These are phyloP conservation scores for Hypoxylon sp. DNA, from an alignment of 2,329 filamentous ascomycete genomes.

Conservation along the genomic window DNA sequence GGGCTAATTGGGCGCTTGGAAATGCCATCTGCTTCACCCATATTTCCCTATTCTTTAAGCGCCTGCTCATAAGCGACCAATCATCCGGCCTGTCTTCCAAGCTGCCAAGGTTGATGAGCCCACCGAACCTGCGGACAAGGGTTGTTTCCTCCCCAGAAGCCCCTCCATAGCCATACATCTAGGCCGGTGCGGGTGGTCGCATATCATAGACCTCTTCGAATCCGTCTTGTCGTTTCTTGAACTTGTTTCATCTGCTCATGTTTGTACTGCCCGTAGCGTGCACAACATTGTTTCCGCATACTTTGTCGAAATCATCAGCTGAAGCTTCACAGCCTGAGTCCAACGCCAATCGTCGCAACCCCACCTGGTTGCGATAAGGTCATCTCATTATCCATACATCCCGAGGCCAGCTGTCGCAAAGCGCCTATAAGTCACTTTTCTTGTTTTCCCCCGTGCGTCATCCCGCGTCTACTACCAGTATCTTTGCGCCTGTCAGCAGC, in stretches of 20 bases:
- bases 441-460: slow-evolving; percentile 45
- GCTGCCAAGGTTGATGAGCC: slow-evolving; percentile 47
- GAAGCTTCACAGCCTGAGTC: slow-evolving; percentile 32
- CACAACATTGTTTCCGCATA: slow-evolving; percentile 34
- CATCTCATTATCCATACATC: slow-evolving; percentile 33
- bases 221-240: slow-evolving; percentile 40
- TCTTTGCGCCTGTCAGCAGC: slow-evolving; percentile 32
- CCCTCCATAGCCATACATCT: slow-evolving; percentile 32
- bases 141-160: slow-evolving; percentile 26
- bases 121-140: slow-evolving; percentile 43
- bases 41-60: slow-evolving; percentile 49
- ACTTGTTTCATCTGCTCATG: slow-evolving; percentile 47
- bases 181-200: slow-evolving; percentile 48
- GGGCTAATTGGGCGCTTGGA: slow-evolving; percentile 52
- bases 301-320: slow-evolving; percentile 36
- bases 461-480: slow-evolving; percentile 38
- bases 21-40: slow-evolving; percentile 46
- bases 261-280: slow-evolving; percentile 34
- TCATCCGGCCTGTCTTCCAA: slow-evolving; percentile 42
- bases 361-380: slow-evolving; percentile 51
- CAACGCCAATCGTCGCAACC: slow-evolving; percentile 44
- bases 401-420: slow-evolving; percentile 36
- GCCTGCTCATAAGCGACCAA: slow-evolving; percentile 47
- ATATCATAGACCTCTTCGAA: slow-evolving; percentile 48
- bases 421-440: slow-evolving; percentile 49